These are phyloP conservation scores for Paecilomyces sp. DNA, from an alignment of 2,329 filamentous ascomycete species.

Conservation along the genomic window DNA sequence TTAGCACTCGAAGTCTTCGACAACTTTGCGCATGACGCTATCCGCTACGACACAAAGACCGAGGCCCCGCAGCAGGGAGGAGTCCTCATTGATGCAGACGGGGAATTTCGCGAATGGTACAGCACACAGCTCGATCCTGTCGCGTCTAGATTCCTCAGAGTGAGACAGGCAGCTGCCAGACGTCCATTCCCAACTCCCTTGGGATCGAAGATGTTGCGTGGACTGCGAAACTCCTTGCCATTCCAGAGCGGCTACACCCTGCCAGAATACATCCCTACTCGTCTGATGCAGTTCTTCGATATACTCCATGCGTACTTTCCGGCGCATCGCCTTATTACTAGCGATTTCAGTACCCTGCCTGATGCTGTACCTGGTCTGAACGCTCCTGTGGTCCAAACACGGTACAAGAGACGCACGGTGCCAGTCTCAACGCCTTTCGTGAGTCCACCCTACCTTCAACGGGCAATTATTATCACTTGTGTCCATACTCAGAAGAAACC, in stretches of 20 bases:
- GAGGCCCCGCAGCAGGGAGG: slow-evolving; percentile 79
- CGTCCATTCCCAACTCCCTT: slow-evolving; percentile 37
- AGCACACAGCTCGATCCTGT: slow-evolving; percentile 71
- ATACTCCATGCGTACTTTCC: slow-evolving; percentile 84
- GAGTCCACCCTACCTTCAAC: slow-evolving; percentile 30
- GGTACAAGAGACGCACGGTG: slow-evolving; percentile 79
- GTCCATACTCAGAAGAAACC: not conserved
- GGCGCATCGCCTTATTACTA: slow-evolving; percentile 76
- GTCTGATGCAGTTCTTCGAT: slow-evolving; percentile 95
- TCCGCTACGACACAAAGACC: slow-evolving; percentile 80
- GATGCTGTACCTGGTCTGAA: slow-evolving; percentile 79
- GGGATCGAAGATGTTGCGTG: slow-evolving; percentile 49
- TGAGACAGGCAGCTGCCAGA: slow-evolving; percentile 66
- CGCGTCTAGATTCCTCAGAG: slow-evolving; percentile 71
- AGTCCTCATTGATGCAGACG: slow-evolving; percentile 74
- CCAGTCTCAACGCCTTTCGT: slow-evolving; percentile 87
- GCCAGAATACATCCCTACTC: slow-evolving; percentile 90
- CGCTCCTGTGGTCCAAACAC: slow-evolving; percentile 91
- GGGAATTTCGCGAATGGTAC: slow-evolving; percentile 96
- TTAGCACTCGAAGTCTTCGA: slow-evolving; percentile 97
- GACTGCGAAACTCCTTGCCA: slow-evolving; percentile 58
- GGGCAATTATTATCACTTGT: not conserved
- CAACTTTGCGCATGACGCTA: slow-evolving; percentile 91
- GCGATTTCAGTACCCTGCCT: slow-evolving; percentile 82
- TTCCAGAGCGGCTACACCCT: slow-evolving; percentile 68